These are phyloP conservation scores for Penicillium malachiteum DNA, from an alignment of 495 filamentous ascomycete genomes.

Conservation along the genomic window DNA sequence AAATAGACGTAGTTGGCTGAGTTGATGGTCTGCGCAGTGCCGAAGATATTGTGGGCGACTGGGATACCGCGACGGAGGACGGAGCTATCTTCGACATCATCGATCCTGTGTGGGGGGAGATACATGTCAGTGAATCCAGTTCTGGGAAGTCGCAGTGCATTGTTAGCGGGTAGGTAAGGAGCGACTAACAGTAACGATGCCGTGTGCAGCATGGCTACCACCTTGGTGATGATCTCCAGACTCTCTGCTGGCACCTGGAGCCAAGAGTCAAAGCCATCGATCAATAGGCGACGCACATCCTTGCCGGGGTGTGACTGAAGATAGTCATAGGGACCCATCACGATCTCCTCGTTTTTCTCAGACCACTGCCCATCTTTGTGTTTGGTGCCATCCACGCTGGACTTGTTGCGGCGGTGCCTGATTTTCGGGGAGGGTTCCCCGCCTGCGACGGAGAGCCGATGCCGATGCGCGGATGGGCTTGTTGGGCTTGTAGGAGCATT, in stretches of 20 bases:
- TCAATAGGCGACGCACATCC: conserved; percentile 81
- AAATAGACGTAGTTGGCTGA: conserved; percentile 98
- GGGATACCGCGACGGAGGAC: conserved; percentile 82
- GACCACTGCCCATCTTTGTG: conserved; percentile 62
- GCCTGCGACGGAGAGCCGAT: conserved; percentile 50
- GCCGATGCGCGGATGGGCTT: conserved; percentile 31
- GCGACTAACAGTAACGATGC: conserved; percentile 70
- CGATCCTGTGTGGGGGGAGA: conserved; percentile 53
- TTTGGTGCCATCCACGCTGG: conserved; percentile 51
- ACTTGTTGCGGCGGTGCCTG: conserved; percentile 39
- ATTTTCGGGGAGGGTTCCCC: conserved; percentile 35
- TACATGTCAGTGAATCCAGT: neutral
- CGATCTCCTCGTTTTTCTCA: conserved; percentile 69
- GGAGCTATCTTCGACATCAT: conserved; percentile 88
- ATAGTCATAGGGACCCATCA: conserved; percentile 87
- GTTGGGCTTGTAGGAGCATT: conserved; percentile 36
- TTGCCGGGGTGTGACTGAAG: conserved; percentile 84
- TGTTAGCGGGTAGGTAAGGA: neutral
- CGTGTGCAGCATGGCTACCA: conserved; percentile 92
- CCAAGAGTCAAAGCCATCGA: conserved; percentile 89
- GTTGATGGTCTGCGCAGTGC: conserved; percentile 95
- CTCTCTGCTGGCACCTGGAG: conserved; percentile 76
- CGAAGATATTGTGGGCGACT: conserved; percentile 93
- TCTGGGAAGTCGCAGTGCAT: neutral
- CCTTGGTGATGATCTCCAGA: conserved; percentile 79